Evolutionary conservation across 352 stramenopile species (phyloP).

Genomic region (Pythium angustatum): DNA sequence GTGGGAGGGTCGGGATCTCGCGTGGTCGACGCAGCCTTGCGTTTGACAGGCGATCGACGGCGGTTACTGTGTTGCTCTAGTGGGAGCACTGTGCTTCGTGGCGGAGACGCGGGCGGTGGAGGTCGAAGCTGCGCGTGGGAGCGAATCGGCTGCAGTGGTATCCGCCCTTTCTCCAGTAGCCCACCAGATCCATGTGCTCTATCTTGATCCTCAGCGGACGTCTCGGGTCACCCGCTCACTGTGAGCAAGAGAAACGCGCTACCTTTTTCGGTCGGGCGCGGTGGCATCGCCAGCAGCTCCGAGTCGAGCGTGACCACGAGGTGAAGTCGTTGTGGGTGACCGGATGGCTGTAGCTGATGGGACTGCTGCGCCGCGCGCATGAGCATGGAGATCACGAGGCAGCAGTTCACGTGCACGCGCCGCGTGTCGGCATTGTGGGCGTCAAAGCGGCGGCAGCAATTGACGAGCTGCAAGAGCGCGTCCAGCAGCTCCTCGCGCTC

Average conservation of each 20-base stretch:
- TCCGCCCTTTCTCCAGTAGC: not conserved
- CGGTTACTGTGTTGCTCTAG: not conserved
- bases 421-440: constrained; percentile 55
- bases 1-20: not conserved
- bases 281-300: constrained; percentile 58
- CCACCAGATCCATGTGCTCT: not conserved
- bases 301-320: constrained; percentile 71
- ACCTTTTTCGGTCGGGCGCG: constrained; percentile 39
- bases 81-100: not conserved
- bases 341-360: constrained; percentile 19
- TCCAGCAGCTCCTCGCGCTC: constrained; percentile 74
- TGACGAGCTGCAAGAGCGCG: constrained; percentile 70
- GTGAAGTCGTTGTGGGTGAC: constrained; percentile 33
- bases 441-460: constrained; percentile 51
- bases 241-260: constrained; percentile 59
- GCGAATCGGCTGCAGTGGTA: constrained; percentile 15
- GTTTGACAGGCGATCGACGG: not conserved
- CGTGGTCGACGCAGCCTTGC: not conserved
- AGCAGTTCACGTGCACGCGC: constrained; percentile 82
- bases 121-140: not conserved
- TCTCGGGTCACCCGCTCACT: constrained; percentile 46
- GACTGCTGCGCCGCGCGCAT: constrained; percentile 57
- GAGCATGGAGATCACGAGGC: constrained; percentile 81
- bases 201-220: not conserved
- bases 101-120: not conserved